phyloP scores from a whole-genome alignment of 495 filamentous ascomycete genomes.

The Penicillium cosmopolitanum region DNA sequence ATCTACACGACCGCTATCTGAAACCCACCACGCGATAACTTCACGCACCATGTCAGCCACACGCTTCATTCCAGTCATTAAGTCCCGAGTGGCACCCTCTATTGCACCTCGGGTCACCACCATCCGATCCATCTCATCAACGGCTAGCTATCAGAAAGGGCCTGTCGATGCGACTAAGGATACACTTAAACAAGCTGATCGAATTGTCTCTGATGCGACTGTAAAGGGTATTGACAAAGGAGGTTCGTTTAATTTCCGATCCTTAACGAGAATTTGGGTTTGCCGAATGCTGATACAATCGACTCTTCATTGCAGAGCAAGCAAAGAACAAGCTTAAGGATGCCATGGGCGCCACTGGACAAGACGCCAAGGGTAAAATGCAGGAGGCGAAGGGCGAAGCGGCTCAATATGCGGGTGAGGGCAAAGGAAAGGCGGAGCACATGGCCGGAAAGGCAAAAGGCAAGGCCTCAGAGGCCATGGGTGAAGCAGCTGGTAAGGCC shows the following conservation, averaged over 20 bases:
- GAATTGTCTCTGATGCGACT: slow-evolving; percentile 54
- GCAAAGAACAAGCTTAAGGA: slow-evolving; percentile 47
- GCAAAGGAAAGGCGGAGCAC: slow-evolving; percentile 47
- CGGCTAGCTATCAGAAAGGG: slow-evolving; percentile 32
- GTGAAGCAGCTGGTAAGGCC: slow-evolving; percentile 42
- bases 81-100: slow-evolving; percentile 22
- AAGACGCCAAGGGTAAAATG: slow-evolving; percentile 40
- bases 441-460: slow-evolving; percentile 46
- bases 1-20: not conserved
- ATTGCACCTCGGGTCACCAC: slow-evolving; percentile 22
- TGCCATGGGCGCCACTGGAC: slow-evolving; percentile 33
- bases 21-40: not conserved
- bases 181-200: slow-evolving; percentile 58
- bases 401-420: slow-evolving; percentile 34
- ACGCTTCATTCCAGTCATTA: slow-evolving; percentile 29
- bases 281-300: slow-evolving; percentile 12
- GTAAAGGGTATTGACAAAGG: slow-evolving; percentile 66
- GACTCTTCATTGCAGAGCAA: slow-evolving; percentile 41
- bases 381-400: slow-evolving; percentile 47
- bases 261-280: slow-evolving; percentile 1
- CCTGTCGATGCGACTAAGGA: slow-evolving; percentile 58
- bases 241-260: slow-evolving; percentile 40
- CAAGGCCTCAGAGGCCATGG: slow-evolving; percentile 42
- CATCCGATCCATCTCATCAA: slow-evolving; percentile 38
- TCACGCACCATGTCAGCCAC: slow-evolving; percentile 21